phyloP scores from a whole-genome alignment of 139 green algal genomes.

The Edaphochlamys debaryana region DNA sequence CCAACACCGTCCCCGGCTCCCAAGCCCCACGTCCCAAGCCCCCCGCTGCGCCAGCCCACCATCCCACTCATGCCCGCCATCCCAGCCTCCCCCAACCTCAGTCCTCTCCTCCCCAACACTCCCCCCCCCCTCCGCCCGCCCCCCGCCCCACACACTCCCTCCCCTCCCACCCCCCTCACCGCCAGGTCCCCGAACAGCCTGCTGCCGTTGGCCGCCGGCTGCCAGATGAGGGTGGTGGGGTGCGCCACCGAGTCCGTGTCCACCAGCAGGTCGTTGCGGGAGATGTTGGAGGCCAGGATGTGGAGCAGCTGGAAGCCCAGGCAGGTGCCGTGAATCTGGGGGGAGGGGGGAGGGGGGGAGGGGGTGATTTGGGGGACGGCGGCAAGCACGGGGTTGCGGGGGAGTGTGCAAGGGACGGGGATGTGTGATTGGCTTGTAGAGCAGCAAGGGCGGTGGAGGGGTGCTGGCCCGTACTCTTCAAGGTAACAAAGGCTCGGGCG shows the following conservation, averaged over 20 bases:
- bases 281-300: slow-evolving; percentile 81
- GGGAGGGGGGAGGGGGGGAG: too few species aligned
- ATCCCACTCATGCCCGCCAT: too few species aligned
- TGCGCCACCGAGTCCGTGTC: slow-evolving; percentile 81
- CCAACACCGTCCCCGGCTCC: too few species aligned
- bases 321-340: slow-evolving; percentile 78
- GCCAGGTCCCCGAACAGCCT: slow-evolving; percentile 61
- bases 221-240: slow-evolving; percentile 68
- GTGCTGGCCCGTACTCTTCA: too few species aligned
- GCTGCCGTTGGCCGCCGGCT: slow-evolving; percentile 35
- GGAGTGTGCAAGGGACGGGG: too few species aligned
- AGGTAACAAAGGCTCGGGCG: too few species aligned
- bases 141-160: background rate
- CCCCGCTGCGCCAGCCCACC: too few species aligned
- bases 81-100: too few species aligned
- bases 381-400: background rate
- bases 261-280: slow-evolving; percentile 80
- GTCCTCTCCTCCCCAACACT: too few species aligned
- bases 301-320: slow-evolving; percentile 89
- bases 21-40: too few species aligned
- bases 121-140: background rate
- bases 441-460: too few species aligned
- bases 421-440: too few species aligned
- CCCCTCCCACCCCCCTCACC: slow-evolving; percentile 31
- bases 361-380: background rate